Percentiles rank a stretch among this genome's conserved stretches.
phyloP scores from a whole-genome alignment of 495 filamentous ascomycete genomes.

The Astrothelium macrocarpum region DNA sequence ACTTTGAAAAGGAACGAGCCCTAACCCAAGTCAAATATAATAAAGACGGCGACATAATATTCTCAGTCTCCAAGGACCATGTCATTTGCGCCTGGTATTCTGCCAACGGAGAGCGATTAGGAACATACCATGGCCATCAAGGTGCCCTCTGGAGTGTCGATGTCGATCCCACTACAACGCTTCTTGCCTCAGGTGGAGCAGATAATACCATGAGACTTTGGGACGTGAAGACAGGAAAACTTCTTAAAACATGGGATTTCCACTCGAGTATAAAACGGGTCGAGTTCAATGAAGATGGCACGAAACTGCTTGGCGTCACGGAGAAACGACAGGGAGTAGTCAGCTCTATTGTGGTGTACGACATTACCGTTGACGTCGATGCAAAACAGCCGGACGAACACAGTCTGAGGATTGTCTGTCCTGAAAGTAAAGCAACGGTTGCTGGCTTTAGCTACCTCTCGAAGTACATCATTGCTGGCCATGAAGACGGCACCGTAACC shows the following conservation, averaged over 20 bases:
- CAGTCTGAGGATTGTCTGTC: constrained; percentile 60
- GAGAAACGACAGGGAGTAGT: constrained; percentile 96
- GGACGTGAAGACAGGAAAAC: constrained; percentile 89
- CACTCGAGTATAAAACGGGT: constrained; percentile 90
- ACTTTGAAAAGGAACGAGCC: constrained; percentile 64
- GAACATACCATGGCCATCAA: constrained; percentile 92
- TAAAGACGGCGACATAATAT: constrained; percentile 91
- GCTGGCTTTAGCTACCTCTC: constrained; percentile 87
- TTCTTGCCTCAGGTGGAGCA: constrained; percentile 89
- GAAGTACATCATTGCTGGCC: constrained; percentile 92
- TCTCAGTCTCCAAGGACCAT: constrained; percentile 96
- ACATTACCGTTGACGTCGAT: constrained; percentile 68
- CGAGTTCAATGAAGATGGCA: constrained; percentile 90
- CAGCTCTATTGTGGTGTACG: constrained; percentile 83
- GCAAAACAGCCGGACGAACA: constrained; percentile 79
- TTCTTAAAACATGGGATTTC: constrained; percentile 95
- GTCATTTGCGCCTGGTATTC: constrained; percentile 87
- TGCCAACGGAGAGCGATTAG: constrained; percentile 47
- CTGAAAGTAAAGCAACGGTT: constrained; percentile 77
- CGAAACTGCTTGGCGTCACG: constrained; percentile 78
- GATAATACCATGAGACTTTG: constrained; percentile 97
- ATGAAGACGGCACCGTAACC: constrained; percentile 89
- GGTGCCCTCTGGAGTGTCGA: constrained; percentile 98
- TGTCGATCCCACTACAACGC: constrained; percentile 84
- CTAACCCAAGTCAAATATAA: constrained; percentile 98